Evolutionary conservation across 108 stramenopile species (phyloP).

Genomic region (Cylindrotheca closterium): DNA sequence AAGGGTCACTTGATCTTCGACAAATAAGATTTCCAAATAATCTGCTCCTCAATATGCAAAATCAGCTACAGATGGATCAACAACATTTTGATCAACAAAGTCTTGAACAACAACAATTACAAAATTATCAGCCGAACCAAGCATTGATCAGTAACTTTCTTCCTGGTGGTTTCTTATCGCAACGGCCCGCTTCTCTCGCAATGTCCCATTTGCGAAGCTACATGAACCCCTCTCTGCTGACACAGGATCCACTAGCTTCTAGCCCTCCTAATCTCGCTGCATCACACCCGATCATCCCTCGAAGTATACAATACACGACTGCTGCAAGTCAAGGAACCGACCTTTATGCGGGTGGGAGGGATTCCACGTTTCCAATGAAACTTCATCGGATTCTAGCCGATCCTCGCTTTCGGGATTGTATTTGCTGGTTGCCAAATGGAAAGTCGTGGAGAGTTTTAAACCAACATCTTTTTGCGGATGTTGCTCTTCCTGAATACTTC

Average conservation of each 20-base stretch:
- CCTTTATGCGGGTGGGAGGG: slow-evolving; percentile 30
- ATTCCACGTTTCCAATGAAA: slow-evolving; percentile 51
- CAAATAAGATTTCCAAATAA: too few species aligned
- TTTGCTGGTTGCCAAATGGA: slow-evolving; percentile 56
- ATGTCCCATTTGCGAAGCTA: background rate
- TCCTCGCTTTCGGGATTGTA: slow-evolving; percentile 48
- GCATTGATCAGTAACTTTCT: too few species aligned
- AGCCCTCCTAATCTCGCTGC: background rate
- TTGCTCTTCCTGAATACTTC: slow-evolving; percentile 34
- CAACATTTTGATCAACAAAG: too few species aligned
- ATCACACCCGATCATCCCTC: background rate
- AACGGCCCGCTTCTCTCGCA: background rate
- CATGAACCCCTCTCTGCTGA: background rate
- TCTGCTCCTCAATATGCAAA: too few species aligned
- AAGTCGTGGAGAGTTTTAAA: slow-evolving; percentile 38
- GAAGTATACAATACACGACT: background rate
- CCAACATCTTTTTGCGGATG: slow-evolving; percentile 22
- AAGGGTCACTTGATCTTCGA: too few species aligned
- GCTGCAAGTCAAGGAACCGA: too few species aligned
- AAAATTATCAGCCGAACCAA: too few species aligned
- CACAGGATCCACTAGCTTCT: background rate
- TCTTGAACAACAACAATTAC: too few species aligned
- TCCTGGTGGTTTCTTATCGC: too few species aligned
- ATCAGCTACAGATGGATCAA: too few species aligned
- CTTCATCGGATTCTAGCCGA: slow-evolving; percentile 55